A percentile compares a stretch with the other conserved stretches of the same genome.
phyloP scores from a whole-genome alignment of 306 rosid genomes.

The Macrotyloma uniflorum region DNA sequence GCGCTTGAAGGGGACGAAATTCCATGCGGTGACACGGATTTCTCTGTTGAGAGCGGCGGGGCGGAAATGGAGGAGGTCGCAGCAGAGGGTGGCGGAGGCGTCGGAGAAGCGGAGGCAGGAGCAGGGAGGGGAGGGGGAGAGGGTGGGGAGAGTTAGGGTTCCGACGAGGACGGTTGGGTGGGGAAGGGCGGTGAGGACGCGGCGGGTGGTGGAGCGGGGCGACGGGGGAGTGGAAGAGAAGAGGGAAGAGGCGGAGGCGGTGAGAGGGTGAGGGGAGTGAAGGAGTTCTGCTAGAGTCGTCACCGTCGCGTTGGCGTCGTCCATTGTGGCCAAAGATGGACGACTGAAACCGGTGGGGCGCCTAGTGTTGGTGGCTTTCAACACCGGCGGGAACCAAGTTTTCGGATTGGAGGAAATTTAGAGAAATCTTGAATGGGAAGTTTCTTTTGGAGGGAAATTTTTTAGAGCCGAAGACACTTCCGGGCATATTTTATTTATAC shows the following conservation, averaged over 20 bases:
- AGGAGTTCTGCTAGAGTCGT: slow-evolving; percentile 53
- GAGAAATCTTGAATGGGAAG: too few relatives aligned
- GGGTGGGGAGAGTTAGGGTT: slow-evolving; percentile 54
- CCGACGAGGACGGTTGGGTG: slow-evolving; percentile 59
- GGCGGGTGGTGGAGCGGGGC: slow-evolving; percentile 22
- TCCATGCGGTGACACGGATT: slow-evolving; percentile 69
- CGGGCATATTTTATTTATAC: too few relatives aligned
- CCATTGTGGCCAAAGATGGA: slow-evolving; percentile 40
- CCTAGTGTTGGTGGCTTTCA: background rate
- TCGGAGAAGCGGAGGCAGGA: slow-evolving; percentile 80
- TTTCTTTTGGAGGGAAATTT: too few relatives aligned
- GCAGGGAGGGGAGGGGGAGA: slow-evolving; percentile 46
- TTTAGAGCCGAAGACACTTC: too few relatives aligned
- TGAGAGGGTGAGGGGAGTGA: slow-evolving; percentile 47
- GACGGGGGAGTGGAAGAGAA: background rate
- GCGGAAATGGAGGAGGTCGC: slow-evolving; percentile 70
- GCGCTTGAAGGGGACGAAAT: slow-evolving; percentile 71
- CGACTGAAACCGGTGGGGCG: background rate
- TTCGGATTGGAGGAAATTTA: background rate
- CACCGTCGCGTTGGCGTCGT: slow-evolving; percentile 26
- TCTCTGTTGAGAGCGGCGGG: slow-evolving; percentile 44
- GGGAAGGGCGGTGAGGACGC: slow-evolving; percentile 54
- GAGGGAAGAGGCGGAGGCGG: slow-evolving; percentile 54
- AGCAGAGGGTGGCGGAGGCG: slow-evolving; percentile 64
- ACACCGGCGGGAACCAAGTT: background rate